phyloP scores from a whole-genome alignment of 768 basidiomycete species.

The Boletellus ananiceps region DNA sequence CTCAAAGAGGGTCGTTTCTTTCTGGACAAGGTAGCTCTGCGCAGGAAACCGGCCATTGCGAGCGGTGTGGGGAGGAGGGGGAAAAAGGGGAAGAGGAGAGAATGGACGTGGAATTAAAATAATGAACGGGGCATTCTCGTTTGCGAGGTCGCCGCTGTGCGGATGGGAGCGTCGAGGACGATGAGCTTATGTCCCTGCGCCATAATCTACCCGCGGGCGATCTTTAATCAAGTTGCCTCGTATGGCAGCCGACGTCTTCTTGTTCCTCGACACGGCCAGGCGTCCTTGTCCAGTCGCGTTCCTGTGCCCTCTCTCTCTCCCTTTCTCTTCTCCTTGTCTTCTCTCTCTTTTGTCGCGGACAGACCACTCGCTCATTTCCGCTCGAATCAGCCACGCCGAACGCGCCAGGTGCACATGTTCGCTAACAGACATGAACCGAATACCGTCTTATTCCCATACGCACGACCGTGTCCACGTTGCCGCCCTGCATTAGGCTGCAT shows the following conservation, averaged over 20 bases:
- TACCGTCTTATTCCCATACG: not conserved
- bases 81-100: not conserved
- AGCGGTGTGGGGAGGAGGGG: too few species aligned
- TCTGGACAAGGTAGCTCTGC: slow-evolving; percentile 35
- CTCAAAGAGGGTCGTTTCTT: not conserved
- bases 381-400: not conserved
- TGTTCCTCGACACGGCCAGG: too few species aligned
- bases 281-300: too few species aligned
- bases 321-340: too few species aligned
- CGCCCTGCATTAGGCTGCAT: too few species aligned
- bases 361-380: not conserved
- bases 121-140: not conserved
- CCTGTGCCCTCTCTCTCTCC: too few species aligned
- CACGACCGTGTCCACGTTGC: not conserved
- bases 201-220: not conserved
- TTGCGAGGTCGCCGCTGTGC: not conserved
- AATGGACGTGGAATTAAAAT: not conserved
- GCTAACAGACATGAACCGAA: not conserved
- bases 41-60: slow-evolving; percentile 52
- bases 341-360: not conserved
- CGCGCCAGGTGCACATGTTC: too few species aligned
- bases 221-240: not conserved
- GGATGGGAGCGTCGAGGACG: not conserved
- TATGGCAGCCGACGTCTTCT: not conserved
- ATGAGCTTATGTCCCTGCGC: not conserved